Evolutionary conservation across 2,329 filamentous ascomycete genomes (phyloP).

Genomic region (Madurella fahalii): DNA sequence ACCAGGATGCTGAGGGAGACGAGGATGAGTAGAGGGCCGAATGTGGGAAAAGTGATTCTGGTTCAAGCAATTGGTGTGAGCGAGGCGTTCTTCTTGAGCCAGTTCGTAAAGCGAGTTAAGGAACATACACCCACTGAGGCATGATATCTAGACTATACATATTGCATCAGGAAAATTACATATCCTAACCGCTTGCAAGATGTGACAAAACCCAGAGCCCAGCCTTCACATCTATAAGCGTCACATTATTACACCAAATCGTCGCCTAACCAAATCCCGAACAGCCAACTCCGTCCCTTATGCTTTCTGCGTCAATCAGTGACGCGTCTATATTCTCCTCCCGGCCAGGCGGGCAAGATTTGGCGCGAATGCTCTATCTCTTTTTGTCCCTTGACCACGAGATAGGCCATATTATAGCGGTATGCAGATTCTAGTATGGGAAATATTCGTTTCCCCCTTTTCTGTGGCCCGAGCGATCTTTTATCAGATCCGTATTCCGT

Average conservation of each 20-base stretch:
- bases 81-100: slow-evolving; percentile 1
- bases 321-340: background rate
- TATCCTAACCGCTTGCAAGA: no score
- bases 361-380: background rate
- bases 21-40: slow-evolving; percentile 34
- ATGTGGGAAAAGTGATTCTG: slow-evolving; percentile 7
- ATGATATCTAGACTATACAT: background rate
- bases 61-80: background rate
- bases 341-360: background rate
- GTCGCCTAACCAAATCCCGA: background rate
- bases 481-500: background rate
- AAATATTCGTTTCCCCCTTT: background rate
- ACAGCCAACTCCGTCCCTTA: background rate
- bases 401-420: background rate
- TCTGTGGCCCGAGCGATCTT: background rate
- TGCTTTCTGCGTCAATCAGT: background rate
- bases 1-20: slow-evolving; percentile 45
- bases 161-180: background rate
- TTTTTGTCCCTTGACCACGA: no score
- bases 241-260: background rate
- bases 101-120: no score
- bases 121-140: background rate
- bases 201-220: no score
- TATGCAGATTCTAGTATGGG: background rate
- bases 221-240: background rate